Percentiles rank a stretch among this genome's conserved stretches.
phyloP scores from a whole-genome alignment of 768 basidiomycete genomes.

The Lentinula sp. region DNA sequence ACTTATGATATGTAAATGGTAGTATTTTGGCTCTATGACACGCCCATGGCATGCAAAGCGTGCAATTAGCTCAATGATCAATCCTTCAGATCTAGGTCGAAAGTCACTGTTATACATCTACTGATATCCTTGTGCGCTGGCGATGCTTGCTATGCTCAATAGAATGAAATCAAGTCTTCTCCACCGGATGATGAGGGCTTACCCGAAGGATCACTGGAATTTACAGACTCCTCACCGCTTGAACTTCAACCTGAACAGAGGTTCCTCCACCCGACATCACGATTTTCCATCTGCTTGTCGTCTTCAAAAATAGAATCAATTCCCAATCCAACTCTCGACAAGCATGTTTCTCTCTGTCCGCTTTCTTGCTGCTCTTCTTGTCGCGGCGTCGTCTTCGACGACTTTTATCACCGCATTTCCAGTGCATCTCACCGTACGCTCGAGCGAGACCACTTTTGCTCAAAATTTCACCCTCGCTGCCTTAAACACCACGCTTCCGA shows the following conservation, averaged over 20 bases:
- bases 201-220: neutral
- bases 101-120: neutral
- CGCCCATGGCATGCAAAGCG: too few species aligned
- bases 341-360: neutral
- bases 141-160: neutral
- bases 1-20: too few species aligned
- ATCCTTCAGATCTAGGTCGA: too few species aligned
- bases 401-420: neutral
- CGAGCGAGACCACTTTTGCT: neutral
- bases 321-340: neutral
- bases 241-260: too few species aligned
- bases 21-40: too few species aligned
- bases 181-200: neutral
- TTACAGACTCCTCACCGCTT: too few species aligned
- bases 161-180: neutral
- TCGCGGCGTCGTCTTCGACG: neutral
- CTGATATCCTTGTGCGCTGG: neutral
- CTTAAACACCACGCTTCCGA: conserved; percentile 30
- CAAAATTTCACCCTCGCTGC: conserved; percentile 42
- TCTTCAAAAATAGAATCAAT: neutral
- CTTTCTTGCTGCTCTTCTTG: neutral
- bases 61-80: too few species aligned
- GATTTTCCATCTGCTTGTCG: neutral
- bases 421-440: neutral
- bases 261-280: too few species aligned